Evolutionary conservation across 2,329 filamentous ascomycete genomes (phyloP), one percentile per base, ranked within the genome.

Genomic region (Alternaria sp.): DNA sequence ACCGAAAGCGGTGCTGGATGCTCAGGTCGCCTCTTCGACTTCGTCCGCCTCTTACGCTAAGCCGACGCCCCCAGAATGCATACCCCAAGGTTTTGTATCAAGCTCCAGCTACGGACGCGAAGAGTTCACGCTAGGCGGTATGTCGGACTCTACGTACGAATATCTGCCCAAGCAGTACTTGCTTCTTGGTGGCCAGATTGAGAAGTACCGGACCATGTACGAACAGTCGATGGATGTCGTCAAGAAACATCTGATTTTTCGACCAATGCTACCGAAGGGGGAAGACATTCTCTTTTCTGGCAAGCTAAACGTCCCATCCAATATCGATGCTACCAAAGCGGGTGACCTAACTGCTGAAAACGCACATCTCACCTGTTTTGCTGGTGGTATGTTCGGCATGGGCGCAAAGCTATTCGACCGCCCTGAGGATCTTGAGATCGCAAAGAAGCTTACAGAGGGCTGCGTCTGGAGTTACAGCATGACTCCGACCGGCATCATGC

Each of bases 281-380:
- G 76, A 78, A 10, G 82, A 85, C 51, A 78, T 86, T 30, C 78
- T 86, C 9, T 74, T 74, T 63, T 70, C 77, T 56, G 70, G 74
- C 38, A 71, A 70, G 61, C 53, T 83, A 2, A 74, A 72, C n/a
- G 80, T 81, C 25, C 75, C 48, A 70, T 78, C 70, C 0, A 48
- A 30, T 2, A 54, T 60, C 27, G 64, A 68, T 71, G 60, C 70
- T 68, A 20, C 75, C 66, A 64, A 68, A 43, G 32, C 59, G 12
- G 50, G 66, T 7, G 63, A 68, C 34, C 69, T 82, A 0, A 68
- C 78, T 44, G 67, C 74, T 1, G 78, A 82, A 40, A 78, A 81
- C 11, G 86, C 89, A 59, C 91, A 93, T 72, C 81, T 92, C 2
- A 85, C 85, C 3, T 93, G 90, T 76, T 93, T 92, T 72, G 82